phyloP scores from a whole-genome alignment of 2,329 filamentous ascomycete genomes.

The Ceratocystis variospora region DNA sequence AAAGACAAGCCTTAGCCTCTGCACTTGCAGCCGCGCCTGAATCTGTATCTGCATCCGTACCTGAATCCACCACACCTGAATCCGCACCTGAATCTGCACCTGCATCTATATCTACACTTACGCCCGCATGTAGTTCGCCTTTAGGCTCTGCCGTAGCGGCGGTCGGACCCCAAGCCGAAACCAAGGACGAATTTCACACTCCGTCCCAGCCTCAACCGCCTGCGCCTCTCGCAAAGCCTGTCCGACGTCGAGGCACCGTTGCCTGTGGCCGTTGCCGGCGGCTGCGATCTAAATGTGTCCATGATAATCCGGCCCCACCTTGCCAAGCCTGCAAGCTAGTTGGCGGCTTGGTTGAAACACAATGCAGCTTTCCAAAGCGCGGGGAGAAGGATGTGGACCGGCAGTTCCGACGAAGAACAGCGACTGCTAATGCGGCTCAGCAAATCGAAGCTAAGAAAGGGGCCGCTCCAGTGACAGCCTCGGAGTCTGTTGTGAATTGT shows the following conservation, averaged over 20 bases:
- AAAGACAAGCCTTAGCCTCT: background rate
- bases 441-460: background rate
- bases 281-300: conserved; percentile 22
- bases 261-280: conserved; percentile 24
- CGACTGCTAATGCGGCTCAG: background rate
- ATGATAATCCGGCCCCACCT: conserved; percentile 19
- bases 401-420: conserved; percentile 20
- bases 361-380: conserved; percentile 21
- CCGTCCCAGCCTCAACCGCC: background rate
- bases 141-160: background rate
- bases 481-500: background rate
- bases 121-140: too few relatives aligned
- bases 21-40: background rate
- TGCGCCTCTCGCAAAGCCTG: conserved; percentile 2
- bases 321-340: conserved; percentile 21
- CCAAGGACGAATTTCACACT: background rate
- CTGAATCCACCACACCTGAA: background rate
- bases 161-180: background rate
- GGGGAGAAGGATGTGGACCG: conserved; percentile 22
- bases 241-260: conserved; percentile 21
- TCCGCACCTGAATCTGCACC: background rate
- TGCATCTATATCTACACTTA: background rate
- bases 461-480: background rate
- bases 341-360: conserved; percentile 16
- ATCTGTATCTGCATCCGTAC: background rate